Base-by-base conservation (phyloP, 2,329 filamentous ascomycete species). In the Boeremia lycopersici region DNA sequence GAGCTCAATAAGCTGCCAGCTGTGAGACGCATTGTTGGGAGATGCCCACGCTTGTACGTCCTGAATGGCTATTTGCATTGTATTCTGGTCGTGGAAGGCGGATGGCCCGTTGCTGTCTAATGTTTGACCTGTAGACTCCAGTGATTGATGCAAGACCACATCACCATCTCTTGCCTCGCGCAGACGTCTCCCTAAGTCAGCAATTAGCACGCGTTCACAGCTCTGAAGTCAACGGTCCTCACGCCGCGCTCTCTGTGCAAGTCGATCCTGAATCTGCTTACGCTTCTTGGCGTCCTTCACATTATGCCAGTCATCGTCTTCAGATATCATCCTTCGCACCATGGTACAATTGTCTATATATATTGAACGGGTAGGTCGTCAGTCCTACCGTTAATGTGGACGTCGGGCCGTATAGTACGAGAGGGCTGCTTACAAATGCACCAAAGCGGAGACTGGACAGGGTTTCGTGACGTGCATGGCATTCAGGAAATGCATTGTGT, bases 241-340 rank as follows among this genome's bases (percentile, higher is more conserved):
- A 76, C 74, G 57, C 61, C 74, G 63, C 19, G 73, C 74, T 63
- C 74, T 62, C 56, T 77, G 74, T 23, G 75, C 75, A 36, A 76
- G 56, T 39, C 73, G 64, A 59, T 77, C 74, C 60, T 76, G 74
- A n/a, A 76, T 74, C 44, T 74, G 69, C 60, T 77, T 76, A 34
- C 75, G 63, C 53, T 74, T 71, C 54, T 68, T 73, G 4, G 72
- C 67, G 50, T 76, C 73, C 39, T 69, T 50, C 25, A 76, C 67
- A 15, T 67, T 63, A 31, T 68, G 67, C 74, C 74, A 77, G 25
- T 67, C 53, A 29, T 72, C 68, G 11, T 68, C 64, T 30, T 60
- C 63, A 1, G 65, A 63, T 17, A 53, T 52, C 9, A 60, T 67
- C 53, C 59, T 58, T 25, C 57, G 61, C n/a, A 60, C 59, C 65